Evolutionary conservation across 2,329 filamentous ascomycete species (phyloP).

Genomic region (Didymella exigua): DNA sequence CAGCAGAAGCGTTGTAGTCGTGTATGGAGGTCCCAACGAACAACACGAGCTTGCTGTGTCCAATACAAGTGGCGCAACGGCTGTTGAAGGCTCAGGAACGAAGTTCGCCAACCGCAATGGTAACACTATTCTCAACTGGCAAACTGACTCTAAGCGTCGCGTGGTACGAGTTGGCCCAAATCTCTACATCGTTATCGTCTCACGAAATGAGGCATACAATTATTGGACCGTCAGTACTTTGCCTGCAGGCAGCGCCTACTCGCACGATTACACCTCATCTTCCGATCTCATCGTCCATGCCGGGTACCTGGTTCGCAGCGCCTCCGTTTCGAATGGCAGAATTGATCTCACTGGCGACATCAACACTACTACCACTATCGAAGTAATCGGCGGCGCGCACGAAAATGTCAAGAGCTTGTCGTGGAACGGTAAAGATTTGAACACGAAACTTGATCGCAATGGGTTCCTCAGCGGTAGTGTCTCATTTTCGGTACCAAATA

Average conservation of each 20-base stretch:
- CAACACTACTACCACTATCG: conserved; percentile 68
- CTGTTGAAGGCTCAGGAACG: conserved; percentile 48
- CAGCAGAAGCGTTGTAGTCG: conserved; percentile 61
- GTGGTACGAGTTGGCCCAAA: conserved; percentile 55
- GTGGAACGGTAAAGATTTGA: conserved; percentile 61
- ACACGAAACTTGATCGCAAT: conserved; percentile 47
- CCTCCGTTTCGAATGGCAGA: conserved; percentile 57
- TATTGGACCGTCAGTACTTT: conserved; percentile 63
- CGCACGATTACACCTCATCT: conserved; percentile 21
- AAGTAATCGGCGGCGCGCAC: conserved; percentile 68
- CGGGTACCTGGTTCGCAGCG: conserved; percentile 66
- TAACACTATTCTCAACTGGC: conserved; percentile 58
- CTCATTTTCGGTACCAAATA: conserved; percentile 55
- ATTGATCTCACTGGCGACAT: conserved; percentile 72
- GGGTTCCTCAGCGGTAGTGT: conserved; percentile 59
- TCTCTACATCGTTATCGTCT: conserved; percentile 61
- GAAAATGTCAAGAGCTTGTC: conserved; percentile 56
- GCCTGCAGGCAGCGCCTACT: conserved; percentile 17
- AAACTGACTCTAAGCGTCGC: conserved; percentile 56
- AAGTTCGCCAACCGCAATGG: conserved; percentile 47
- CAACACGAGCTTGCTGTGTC: conserved; percentile 64
- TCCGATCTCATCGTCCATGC: conserved; percentile 61
- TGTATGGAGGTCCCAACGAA: conserved; percentile 67
- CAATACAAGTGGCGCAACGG: conserved; percentile 31
- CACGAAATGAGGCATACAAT: conserved; percentile 68